Conservation (phyloP, 345 rosid species). For the Dipteronia dyeriana region DNA sequence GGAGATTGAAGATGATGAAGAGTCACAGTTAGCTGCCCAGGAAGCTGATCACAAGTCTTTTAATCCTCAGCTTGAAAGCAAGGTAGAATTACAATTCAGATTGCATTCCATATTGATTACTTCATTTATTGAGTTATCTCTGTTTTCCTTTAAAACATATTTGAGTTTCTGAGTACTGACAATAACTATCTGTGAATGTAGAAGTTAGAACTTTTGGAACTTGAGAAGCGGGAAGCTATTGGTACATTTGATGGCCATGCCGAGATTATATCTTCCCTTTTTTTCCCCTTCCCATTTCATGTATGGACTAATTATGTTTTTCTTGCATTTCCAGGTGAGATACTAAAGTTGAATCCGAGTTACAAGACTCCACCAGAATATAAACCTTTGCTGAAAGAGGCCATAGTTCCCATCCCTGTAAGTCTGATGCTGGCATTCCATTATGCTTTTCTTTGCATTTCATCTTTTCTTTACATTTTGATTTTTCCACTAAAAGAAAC, state of each 20-base stretch:
- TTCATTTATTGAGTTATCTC: conserved; percentile 10
- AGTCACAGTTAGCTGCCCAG: conserved; percentile 30
- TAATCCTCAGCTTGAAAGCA: conserved; percentile 28
- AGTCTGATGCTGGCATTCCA: conserved; percentile 26
- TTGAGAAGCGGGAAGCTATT: conserved; percentile 75
- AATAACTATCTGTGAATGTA: conserved; percentile 36
- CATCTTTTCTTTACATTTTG: neutral
- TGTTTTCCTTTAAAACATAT: neutral
- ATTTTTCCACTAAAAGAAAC: neutral
- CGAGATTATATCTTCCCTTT: neutral
- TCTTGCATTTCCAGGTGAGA: conserved; percentile 64
- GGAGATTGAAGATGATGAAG: conserved; percentile 38
- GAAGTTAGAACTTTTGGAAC: conserved; percentile 60
- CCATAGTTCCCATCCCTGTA: conserved; percentile 78
- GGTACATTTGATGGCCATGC: conserved; percentile 43
- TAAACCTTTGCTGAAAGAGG: conserved; percentile 80
- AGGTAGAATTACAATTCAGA: conserved; percentile 40
- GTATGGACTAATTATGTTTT: conserved; percentile 12
- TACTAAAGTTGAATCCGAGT: conserved; percentile 74
- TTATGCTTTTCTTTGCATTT: conserved; percentile 11
- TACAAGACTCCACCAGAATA: conserved; percentile 86
- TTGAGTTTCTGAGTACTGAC: conserved; percentile 14
- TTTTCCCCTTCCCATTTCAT: neutral
- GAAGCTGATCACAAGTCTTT: conserved; percentile 33
- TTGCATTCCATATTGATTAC: conserved; percentile 12